Evolutionary conservation across 257 asterid species (phyloP), one percentile per base, ranked within the genome.

Genomic region (Misopates orontium): DNA sequence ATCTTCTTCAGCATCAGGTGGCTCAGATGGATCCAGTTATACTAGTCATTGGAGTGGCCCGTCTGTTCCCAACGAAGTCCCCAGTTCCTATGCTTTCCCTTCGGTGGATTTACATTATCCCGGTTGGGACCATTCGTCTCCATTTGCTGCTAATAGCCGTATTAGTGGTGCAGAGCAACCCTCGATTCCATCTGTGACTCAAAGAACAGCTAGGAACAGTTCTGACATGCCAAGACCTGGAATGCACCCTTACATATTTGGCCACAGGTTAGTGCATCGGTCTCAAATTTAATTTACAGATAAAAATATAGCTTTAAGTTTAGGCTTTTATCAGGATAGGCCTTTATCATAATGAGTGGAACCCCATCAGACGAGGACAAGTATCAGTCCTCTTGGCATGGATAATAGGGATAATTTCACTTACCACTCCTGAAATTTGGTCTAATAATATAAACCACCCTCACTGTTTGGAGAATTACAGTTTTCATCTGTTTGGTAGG

Each of bases 1-100:
- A 57, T 79, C 96, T 51, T 81, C 97, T 53, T 84, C 96, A 64
- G 79, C 83, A 67, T 83, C 95, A 22, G 79, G 75, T 56, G 87
- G 84, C 67, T 80, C 89, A 2, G 96, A 86, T 70, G 88, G 88
- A 61, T 77, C 94, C 67, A 85, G 62, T 81, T 84, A 80, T 47
- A 86, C 66, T 67, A 84, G 59, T 82, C 92, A 78, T 69, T 90
- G 97, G 97, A 81, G 39, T 74, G 88, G 85, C 55, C 84, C 86
- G 21, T 75, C 88, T 19, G 68, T 84, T 42, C 81, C 85, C 49
- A 79, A 75, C 67, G 91, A 86, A 70, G 75, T 81, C 39, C 84
- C 81, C 9, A 57, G 80, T 66, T 75, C 95, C 48, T 86, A 77
- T 74, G 81, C 87, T 81, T 79, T 83, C 68, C 89, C 89, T 49